Evolutionary conservation across 2,329 filamentous ascomycete genomes (phyloP).

Genomic region (Coleophoma crateriformis): DNA sequence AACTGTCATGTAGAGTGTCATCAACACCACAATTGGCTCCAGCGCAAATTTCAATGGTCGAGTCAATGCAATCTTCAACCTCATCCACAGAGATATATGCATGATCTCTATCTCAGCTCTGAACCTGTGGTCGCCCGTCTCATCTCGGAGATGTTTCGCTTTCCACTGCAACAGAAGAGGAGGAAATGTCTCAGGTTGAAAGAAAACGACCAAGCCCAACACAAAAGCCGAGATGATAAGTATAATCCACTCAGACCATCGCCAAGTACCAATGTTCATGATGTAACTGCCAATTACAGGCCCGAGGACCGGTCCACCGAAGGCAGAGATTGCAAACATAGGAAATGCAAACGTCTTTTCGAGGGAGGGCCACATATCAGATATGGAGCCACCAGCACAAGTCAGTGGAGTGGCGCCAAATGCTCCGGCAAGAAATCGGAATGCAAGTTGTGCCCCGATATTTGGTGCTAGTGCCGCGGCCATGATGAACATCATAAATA

Average conservation of each 20-base stretch:
- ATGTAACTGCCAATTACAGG: constrained; percentile 1
- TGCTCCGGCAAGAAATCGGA: constrained; percentile 33
- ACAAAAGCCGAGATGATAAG: constrained; percentile 19
- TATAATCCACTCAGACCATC: constrained; percentile 33
- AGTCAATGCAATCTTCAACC: constrained; percentile 8
- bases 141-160: constrained; percentile 19
- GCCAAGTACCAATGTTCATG: constrained; percentile 7
- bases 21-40: constrained; percentile 28
- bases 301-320: constrained; percentile 15
- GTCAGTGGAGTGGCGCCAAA: constrained; percentile 31
- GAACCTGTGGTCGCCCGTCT: constrained; percentile 21
- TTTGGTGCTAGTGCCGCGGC: constrained; percentile 36
- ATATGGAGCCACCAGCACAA: constrained; percentile 31
- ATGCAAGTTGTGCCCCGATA: constrained; percentile 34
- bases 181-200: constrained; percentile 24
- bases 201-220: constrained; percentile 12
- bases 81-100: constrained; percentile 9
- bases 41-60: constrained; percentile 11
- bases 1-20: constrained; percentile 40
- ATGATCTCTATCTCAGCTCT: constrained; percentile 13
- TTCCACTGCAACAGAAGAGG: constrained; percentile 23
- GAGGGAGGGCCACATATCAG: constrained; percentile 27
- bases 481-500: constrained; percentile 40
- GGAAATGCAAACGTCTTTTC: constrained; percentile 19
- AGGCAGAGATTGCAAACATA: constrained; percentile 7